Percentiles rank a stretch among this genome's conserved stretches.
phyloP scores from a whole-genome alignment of 2,329 filamentous ascomycete genomes.

The Diaporthe velutina region DNA sequence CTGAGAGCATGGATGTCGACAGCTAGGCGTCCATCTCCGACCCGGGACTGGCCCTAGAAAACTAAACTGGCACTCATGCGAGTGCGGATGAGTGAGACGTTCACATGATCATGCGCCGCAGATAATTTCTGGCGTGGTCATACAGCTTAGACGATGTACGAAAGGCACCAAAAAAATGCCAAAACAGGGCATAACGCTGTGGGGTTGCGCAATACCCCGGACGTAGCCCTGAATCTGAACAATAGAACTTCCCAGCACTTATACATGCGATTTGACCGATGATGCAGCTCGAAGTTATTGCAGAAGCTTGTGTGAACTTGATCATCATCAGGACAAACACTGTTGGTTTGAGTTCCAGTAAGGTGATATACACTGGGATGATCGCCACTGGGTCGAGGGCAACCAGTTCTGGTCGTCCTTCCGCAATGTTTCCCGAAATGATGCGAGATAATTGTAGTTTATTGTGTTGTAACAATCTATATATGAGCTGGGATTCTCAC shows the following conservation, averaged over 20 bases:
- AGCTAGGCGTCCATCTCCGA: constrained; percentile 39
- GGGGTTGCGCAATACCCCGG: neutral
- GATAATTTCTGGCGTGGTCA: constrained; percentile 14
- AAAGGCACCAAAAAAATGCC: constrained; percentile 20
- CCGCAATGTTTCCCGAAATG: too few relatives aligned
- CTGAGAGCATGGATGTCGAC: constrained; percentile 62
- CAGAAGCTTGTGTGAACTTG: neutral
- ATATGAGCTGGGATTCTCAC: neutral
- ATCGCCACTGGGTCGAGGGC: neutral
- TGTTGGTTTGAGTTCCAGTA: neutral
- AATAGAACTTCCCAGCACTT: neutral
- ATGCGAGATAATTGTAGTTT: neutral
- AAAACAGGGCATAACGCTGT: neutral
- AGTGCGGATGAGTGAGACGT: constrained; percentile 17
- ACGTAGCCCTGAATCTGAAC: constrained; percentile 1
- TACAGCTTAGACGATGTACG: constrained; percentile 37
- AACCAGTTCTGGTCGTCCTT: neutral
- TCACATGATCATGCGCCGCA: neutral
- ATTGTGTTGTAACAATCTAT: constrained; percentile 35
- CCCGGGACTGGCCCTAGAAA: neutral
- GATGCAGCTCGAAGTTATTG: neutral
- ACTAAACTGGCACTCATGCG: neutral
- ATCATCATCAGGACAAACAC: neutral
- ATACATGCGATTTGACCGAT: neutral
- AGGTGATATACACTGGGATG: neutral